Percentiles rank a stretch among this genome's conserved stretches.
phyloP scores from a whole-genome alignment of 2,329 filamentous ascomycete species.

The Cryphonectria radicalis region DNA sequence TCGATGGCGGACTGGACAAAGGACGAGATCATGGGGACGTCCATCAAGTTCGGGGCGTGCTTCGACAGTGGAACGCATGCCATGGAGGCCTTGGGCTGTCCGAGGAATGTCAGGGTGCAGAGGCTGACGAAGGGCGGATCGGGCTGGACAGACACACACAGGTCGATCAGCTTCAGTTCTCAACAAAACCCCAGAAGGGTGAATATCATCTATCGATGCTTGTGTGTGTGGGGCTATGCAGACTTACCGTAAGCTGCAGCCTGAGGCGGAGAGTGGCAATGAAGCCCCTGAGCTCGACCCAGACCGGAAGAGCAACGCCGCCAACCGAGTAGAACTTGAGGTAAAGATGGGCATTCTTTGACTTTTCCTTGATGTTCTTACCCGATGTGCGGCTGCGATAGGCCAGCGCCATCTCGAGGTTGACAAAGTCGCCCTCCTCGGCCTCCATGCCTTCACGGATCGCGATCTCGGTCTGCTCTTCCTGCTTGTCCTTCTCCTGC shows the following conservation, averaged over 20 bases:
- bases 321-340: conserved; percentile 71
- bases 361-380: conserved; percentile 63
- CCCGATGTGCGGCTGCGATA: conserved; percentile 68
- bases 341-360: conserved; percentile 74
- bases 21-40: conserved; percentile 73
- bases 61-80: conserved; percentile 73
- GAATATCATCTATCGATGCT: not conserved
- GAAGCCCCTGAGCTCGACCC: conserved; percentile 75
- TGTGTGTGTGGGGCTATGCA: not conserved
- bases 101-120: conserved; percentile 74
- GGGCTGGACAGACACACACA: conserved; percentile 43
- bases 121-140: conserved; percentile 79
- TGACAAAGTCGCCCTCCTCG: conserved; percentile 78
- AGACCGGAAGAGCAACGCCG: conserved; percentile 63
- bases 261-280: conserved; percentile 72
- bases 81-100: conserved; percentile 73
- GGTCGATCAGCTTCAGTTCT: not conserved
- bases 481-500: conserved; percentile 40
- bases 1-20: conserved; percentile 78
- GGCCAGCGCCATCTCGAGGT: conserved; percentile 75
- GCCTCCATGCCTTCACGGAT: conserved; percentile 68
- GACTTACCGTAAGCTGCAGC: conserved; percentile 63
- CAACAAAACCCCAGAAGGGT: too few relatives aligned
- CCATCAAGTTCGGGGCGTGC: conserved; percentile 73
- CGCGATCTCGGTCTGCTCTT: conserved; percentile 43